Evolutionary conservation across 345 rosid species (phyloP), one percentile per base, ranked within the genome.

Genomic region (Psidium friedrichsthalianum): DNA sequence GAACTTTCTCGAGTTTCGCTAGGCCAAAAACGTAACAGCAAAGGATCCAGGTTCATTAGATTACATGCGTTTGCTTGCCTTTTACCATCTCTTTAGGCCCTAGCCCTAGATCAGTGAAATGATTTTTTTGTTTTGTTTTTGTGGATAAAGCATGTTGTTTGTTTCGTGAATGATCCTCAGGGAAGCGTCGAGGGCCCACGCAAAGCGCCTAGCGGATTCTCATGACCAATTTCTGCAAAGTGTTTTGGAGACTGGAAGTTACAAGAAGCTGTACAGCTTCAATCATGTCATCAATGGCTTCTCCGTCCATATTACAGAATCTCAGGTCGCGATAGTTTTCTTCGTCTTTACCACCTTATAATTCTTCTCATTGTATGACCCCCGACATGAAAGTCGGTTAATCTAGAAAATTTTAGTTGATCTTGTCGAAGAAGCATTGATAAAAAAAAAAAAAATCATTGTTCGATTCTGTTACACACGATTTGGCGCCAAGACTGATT

Each of bases 191-290:
- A 83, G 56, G 82, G 84, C 11, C 85, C 93, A 89, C 88, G 96
- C 93, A 44, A 92, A 89, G 90, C 87, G 85, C 59, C 88, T 94
- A 89, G 92, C 88, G 85, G 91, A 91, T 82, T 89, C 88, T 87
- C 99, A 96, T 22, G 93, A 94, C 83, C 86, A 90, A 55, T 90
- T 96, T 87, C 95, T 94, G 7, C 88, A 82, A 84, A 92, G 88
- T 85, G 89, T 89, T 82, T 89, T 94, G 27, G 93, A 91, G 53
- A 85, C 61, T 2, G 98, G 94, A 88, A 95, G 93, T 90, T 96
- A 96, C 90, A 90, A 74, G 85, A 95, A 91, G 89, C 92, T 96
- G 47, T 93, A 95, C 90, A 96, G 99, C 92, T 95, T 95, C 92
- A 94, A 90, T 83, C 94, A 95, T 88, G 85, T 92, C 80, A 84